Percentiles rank a stretch among this genome's conserved stretches.
These are phyloP conservation scores for Linnemannia hyalina DNA, from an alignment of 192 early-diverging fungal genomes.

Conservation along the genomic window DNA sequence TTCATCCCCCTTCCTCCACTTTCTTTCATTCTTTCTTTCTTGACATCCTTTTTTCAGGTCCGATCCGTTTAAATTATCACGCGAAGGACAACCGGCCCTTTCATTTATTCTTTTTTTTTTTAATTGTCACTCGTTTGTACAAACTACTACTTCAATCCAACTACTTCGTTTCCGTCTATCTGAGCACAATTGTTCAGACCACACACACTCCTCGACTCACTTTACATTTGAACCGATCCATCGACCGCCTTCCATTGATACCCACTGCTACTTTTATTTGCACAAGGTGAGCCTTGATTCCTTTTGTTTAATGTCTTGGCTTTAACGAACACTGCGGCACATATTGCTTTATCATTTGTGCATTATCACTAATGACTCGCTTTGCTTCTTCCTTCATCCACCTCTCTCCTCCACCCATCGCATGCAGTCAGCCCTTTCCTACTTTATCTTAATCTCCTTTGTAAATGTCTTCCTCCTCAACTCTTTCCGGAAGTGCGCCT, in stretches of 20 bases:
- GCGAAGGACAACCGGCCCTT: background rate
- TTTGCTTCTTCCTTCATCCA: background rate
- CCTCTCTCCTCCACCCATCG: background rate
- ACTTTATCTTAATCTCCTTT: background rate
- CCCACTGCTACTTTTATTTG: background rate
- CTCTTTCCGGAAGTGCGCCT: background rate
- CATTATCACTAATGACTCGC: background rate
- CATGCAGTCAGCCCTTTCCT: background rate
- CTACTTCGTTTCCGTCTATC: background rate
- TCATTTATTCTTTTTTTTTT: background rate
- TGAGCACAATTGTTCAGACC: background rate
- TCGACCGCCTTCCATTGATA: background rate
- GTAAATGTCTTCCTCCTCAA: constrained; percentile 23
- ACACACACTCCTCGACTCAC: background rate
- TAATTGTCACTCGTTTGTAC: background rate
- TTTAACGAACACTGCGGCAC: background rate
- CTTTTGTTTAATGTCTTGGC: background rate
- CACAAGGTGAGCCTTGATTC: background rate
- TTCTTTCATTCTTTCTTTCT: constrained; percentile 8
- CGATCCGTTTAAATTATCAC: background rate
- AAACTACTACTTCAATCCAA: no score
- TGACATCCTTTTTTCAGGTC: background rate
- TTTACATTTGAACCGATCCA: background rate
- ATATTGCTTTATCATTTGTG: background rate
- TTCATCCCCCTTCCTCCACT: background rate